Percentiles rank a stretch among this genome's conserved stretches.
phyloP scores from a whole-genome alignment of 1,284 basidiomycete species.

The Irpex sp. region DNA sequence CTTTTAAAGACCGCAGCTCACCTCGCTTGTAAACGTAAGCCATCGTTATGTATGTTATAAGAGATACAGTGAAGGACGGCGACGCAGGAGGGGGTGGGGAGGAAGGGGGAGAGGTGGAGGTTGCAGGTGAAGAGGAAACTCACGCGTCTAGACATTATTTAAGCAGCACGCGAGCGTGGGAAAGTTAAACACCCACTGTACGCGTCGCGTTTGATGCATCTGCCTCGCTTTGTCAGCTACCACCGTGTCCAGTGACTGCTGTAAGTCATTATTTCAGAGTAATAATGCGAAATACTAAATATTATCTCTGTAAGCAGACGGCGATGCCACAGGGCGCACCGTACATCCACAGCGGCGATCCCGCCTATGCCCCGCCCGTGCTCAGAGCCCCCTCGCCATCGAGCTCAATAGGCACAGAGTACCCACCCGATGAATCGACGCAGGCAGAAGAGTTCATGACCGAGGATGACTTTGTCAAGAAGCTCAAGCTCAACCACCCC shows the following conservation, averaged over 20 bases:
- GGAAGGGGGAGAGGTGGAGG: slow-evolving; percentile 32
- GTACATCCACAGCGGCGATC: slow-evolving; percentile 32
- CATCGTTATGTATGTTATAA: slow-evolving; percentile 33
- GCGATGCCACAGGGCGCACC: slow-evolving; percentile 15
- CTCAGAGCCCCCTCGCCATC: slow-evolving; percentile 67
- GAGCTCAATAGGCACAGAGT: slow-evolving; percentile 66
- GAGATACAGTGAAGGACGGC: slow-evolving; percentile 8
- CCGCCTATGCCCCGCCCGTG: slow-evolving; percentile 58
- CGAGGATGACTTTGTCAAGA: slow-evolving; percentile 44
- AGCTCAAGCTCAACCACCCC: slow-evolving; percentile 46
- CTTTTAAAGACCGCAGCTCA: slow-evolving; percentile 28
- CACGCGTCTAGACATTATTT: not conserved
- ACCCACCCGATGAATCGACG: slow-evolving; percentile 58
- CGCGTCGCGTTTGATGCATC: not conserved
- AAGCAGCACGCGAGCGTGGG: slow-evolving; percentile 18
- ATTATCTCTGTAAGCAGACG: slow-evolving; percentile 14
- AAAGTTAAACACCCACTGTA: slow-evolving; percentile 9
- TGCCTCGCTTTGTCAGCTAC: slow-evolving; percentile 13
- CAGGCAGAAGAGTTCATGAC: slow-evolving; percentile 51
- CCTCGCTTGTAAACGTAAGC: slow-evolving; percentile 76
- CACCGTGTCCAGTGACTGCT: not conserved
- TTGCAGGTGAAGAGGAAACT: slow-evolving; percentile 21
- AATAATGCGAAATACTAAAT: too few relatives aligned
- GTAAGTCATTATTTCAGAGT: not conserved
- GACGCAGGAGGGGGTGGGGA: slow-evolving; percentile 8